These are phyloP conservation scores for Tolypocladium amazonense DNA, from an alignment of 2,329 filamentous ascomycete species.

Conservation along the genomic window DNA sequence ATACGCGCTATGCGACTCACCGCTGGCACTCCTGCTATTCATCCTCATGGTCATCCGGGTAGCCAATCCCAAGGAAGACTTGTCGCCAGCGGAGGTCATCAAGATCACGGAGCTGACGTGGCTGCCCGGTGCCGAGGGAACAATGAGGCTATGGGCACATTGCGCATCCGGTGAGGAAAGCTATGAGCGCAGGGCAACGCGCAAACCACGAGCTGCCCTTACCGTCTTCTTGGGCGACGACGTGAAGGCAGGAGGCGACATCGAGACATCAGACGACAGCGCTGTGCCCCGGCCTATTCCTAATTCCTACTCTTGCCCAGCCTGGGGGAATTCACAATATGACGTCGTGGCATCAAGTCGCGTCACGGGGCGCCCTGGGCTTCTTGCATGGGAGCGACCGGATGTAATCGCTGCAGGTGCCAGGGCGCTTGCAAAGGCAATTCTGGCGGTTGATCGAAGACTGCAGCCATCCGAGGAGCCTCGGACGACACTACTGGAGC, in stretches of 20 bases:
- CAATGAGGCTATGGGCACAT: conserved; percentile 44
- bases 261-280: neutral
- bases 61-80: conserved; percentile 26
- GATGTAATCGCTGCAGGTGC: conserved; percentile 32
- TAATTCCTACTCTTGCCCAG: conserved; percentile 31
- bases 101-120: conserved; percentile 52
- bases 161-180: conserved; percentile 22
- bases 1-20: conserved; percentile 53
- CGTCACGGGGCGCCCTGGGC: conserved; percentile 26
- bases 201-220: conserved; percentile 30
- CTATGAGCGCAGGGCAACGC: conserved; percentile 9
- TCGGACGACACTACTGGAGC: conserved; percentile 18
- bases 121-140: conserved; percentile 55
- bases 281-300: conserved; percentile 12
- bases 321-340: conserved; percentile 35
- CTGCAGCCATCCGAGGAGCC: conserved; percentile 18
- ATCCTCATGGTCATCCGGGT: conserved; percentile 36
- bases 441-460: conserved; percentile 26
- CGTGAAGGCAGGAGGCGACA: neutral
- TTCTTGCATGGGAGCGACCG: conserved; percentile 38
- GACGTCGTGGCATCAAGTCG: conserved; percentile 31
- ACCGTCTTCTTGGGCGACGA: conserved; percentile 35
- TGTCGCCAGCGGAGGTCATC: conserved; percentile 43
- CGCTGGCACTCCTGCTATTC: conserved; percentile 45
- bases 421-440: conserved; percentile 26